Base-by-base conservation (phyloP, 805 yeast species). In the Saturnispora silvae region DNA sequence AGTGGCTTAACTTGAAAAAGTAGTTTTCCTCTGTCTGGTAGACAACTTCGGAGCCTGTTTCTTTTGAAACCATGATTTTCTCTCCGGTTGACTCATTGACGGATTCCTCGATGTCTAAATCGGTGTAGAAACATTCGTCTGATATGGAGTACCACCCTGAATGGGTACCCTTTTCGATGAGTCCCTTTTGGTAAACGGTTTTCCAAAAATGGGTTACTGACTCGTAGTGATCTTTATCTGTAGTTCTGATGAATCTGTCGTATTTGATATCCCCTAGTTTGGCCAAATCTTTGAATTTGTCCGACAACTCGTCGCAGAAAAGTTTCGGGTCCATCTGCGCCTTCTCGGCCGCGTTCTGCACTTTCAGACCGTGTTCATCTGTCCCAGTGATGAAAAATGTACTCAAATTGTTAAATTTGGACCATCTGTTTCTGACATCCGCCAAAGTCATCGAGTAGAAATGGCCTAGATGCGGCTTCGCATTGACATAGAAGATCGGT, bases 401-500 rank as follows among this genome's bases (percentile, higher is more conserved):
- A 4, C 60, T 52, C 2, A 68, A 59, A 0, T 57, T 59, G 8
- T 58, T 54, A 24, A 79, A 58, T 14, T 49, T 49, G 26, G 70
- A 71, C 95, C 95, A 89, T 45, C 96, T 65, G 43, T 68, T 71
- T 35, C 78, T 65, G 1, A 78, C 78, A 58, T 92, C 98, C 34
- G 87, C 77, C 31, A 92, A 58, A 1, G 85, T 64, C 82, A 86
- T 81, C 4, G 95, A 75, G 55, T 92, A 86, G 28, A 85, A 64
- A 56, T 92, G 98, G 3, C 98, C 98, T 38, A 92, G 56, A 59
- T 92, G 98, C 3, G 98, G 98, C 35, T 71, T 70, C 8, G 97
- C 97, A 64, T 92, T 92, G 40, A 94, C 96, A 57, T 92, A 92
- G 58, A 87, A 92, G 19, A 92, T 92, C 0, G 98, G 98, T 0